Evolutionary conservation across 306 rosid species (phyloP).

Genomic region (Cicer cuneatum): DNA sequence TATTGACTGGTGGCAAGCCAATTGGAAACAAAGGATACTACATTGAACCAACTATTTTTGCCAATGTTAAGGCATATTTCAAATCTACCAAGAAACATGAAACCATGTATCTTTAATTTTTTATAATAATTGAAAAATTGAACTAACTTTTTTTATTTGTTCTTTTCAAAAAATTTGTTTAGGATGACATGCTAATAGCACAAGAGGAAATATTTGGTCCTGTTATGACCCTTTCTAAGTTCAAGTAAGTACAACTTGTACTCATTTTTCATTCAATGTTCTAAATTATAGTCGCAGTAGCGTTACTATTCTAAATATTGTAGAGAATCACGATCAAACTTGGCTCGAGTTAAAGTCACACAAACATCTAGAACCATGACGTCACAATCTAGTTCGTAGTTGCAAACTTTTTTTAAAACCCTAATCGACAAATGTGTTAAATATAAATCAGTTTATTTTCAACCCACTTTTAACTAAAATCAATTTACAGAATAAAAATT

Average conservation of each 20-base stretch:
- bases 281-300: neutral
- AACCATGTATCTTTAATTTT: neutral
- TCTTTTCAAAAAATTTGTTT: neutral
- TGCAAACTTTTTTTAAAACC: neutral
- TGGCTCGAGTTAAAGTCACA: neutral
- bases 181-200: slow-evolving; percentile 82
- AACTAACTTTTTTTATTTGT: neutral
- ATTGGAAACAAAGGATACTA: slow-evolving; percentile 77
- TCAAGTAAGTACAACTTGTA: slow-evolving; percentile 61
- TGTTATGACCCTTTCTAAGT: slow-evolving; percentile 74
- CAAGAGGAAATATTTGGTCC: slow-evolving; percentile 92
- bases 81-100: slow-evolving; percentile 27
- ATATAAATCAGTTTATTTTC: too few relatives aligned
- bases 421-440: too few relatives aligned
- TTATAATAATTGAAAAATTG: neutral
- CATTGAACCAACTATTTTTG: slow-evolving; percentile 83
- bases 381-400: neutral
- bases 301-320: neutral
- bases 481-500: too few relatives aligned
- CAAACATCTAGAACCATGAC: neutral
- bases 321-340: neutral
- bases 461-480: too few relatives aligned
- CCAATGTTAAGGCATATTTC: slow-evolving; percentile 66
- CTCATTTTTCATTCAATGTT: neutral
- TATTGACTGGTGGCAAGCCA: slow-evolving; percentile 73